phyloP scores from a whole-genome alignment of 2,329 filamentous ascomycete species.

The Ophioceras dolichostomum region DNA sequence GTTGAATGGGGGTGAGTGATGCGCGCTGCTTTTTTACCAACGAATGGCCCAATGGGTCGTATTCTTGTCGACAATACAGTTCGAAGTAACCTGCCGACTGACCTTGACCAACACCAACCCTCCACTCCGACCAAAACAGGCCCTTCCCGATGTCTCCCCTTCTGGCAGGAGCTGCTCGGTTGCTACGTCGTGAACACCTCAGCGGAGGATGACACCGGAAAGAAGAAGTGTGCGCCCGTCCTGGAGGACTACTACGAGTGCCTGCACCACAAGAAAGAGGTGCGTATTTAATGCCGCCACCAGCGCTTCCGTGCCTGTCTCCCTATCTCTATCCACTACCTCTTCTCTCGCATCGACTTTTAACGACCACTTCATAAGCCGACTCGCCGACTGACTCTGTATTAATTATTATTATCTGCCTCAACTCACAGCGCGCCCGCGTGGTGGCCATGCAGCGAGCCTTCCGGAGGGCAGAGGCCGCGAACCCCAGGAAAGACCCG shows the following conservation, averaged over 20 bases:
- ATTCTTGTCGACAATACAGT: not conserved
- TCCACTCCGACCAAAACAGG: constrained; percentile 23
- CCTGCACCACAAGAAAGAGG: constrained; percentile 98
- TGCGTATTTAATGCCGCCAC: constrained; percentile 27
- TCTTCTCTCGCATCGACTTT: not conserved
- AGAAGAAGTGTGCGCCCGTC: constrained; percentile 73
- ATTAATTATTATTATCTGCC: too few species aligned
- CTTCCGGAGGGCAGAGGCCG: constrained; percentile 67
- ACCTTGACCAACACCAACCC: constrained; percentile 3
- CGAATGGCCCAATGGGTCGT: constrained; percentile 1
- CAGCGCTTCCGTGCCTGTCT: too few species aligned
- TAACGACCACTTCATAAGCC: not conserved
- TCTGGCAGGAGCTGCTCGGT: constrained; percentile 98
- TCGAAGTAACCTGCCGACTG: constrained; percentile 1
- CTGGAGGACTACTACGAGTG: constrained; percentile 99
- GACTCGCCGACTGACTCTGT: constrained; percentile 3
- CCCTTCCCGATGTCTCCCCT: constrained; percentile 82
- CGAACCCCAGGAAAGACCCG: constrained; percentile 65
- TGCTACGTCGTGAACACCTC: constrained; percentile 95
- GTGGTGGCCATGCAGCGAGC: constrained; percentile 69
- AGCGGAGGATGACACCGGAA: constrained; percentile 65
- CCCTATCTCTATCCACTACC: too few species aligned
- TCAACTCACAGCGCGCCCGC: constrained; percentile 79
- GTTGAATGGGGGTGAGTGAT: constrained; percentile 60
- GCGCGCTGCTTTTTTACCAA: not conserved